Evolutionary conservation across 441 rosid species (phyloP), one percentile per base, ranked within the genome.

Genomic region (Erodium texanum): DNA sequence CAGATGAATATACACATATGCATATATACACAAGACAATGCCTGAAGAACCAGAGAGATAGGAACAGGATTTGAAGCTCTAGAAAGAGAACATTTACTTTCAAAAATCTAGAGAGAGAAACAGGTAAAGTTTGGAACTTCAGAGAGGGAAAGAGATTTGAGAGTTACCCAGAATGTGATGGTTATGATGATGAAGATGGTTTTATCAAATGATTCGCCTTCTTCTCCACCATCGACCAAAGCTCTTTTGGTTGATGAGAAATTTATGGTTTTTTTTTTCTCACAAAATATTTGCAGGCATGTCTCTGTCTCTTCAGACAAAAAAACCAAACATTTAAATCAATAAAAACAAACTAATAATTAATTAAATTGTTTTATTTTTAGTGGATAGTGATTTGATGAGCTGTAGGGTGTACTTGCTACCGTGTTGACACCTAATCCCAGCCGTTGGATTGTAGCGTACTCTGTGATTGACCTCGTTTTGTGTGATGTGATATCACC

Each of bases 191-290:
- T 15, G 4, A 10, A 38, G 45, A 38, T 38, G 56, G 56, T 48
- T 48, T 3, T 1, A 15, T 16, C 7, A n/a, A 3, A n/a, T 48
- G 16, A n/a, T 48, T 48, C 56, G 3, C 18, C 56, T 48, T 48
- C 56, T 48, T 48, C 56, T 48, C 56, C 56, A 48, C 56, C 56
- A 48, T 48, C 56, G 18, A 48, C 18, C 56, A 15, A 16, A 48
- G 56, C 56, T 48, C 45, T 38, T 48, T 48, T 48, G 56, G 56
- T 48, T n/a, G 56, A 48, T 48, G 56, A 48, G 56, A 48, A 48
- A 48, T 15, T 48, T 48, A 48, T 48, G 56, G 56, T n/a, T n/a
- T n/a, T 0, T 1, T 45, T 45, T 45, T 45, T 15, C 54, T 45
- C 54, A 45, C 52, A 38, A 38, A 48, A 48, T 48, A 16, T 16